These are phyloP conservation scores for Puccinia brachypodii DNA, from an alignment of 1,284 basidiomycete genomes.

Conservation along the genomic window DNA sequence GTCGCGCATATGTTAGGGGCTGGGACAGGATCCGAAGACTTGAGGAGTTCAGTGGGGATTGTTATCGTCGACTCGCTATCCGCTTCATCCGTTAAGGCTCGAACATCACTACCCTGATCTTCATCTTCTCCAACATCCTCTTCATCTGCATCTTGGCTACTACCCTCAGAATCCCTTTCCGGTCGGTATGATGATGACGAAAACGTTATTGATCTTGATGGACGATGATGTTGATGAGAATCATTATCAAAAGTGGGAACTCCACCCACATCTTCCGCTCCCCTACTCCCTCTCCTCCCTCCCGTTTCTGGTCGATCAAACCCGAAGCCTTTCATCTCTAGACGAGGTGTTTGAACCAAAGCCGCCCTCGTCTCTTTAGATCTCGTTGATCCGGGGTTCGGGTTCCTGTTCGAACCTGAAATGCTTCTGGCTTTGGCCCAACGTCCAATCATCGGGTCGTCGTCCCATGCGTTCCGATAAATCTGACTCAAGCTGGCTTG, in stretches of 20 bases:
- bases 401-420: neutral
- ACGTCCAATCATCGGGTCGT: slow-evolving; percentile 27
- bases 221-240: slow-evolving; percentile 1
- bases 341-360: slow-evolving; percentile 38
- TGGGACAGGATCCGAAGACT: neutral
- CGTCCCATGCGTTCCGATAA: slow-evolving; percentile 48
- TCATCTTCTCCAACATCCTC: slow-evolving; percentile 46
- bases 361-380: neutral
- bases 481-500: slow-evolving; percentile 32
- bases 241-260: slow-evolving; percentile 10
- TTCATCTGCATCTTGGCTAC: slow-evolving; percentile 45
- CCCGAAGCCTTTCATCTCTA: slow-evolving; percentile 31
- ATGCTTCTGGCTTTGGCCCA: slow-evolving; percentile 20
- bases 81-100: neutral
- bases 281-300: neutral
- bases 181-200: slow-evolving; percentile 24
- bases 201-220: slow-evolving; percentile 15
- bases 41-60: neutral
- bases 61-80: neutral
- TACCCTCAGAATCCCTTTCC: slow-evolving; percentile 32
- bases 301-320: neutral
- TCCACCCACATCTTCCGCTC: slow-evolving; percentile 7
- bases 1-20: neutral
- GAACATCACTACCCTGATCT: slow-evolving; percentile 32
- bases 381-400: neutral